Evolutionary conservation across 345 rosid genomes (phyloP).

Genomic region (Camelina neglecta): DNA sequence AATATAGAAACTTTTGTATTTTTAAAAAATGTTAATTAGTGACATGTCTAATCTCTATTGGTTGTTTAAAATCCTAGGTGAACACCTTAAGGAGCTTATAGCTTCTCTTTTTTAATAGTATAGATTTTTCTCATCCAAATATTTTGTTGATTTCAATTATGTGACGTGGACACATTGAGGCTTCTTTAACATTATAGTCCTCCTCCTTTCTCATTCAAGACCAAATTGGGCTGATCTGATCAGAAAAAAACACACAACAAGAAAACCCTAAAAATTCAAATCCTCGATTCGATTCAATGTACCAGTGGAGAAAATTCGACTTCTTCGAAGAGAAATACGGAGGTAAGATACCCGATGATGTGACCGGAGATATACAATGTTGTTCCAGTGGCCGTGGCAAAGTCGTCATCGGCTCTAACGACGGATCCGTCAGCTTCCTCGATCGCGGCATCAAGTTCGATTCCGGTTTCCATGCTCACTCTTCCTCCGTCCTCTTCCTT

Average conservation of each 20-base stretch:
- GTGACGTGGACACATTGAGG: no score
- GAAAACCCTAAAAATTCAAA: conserved; percentile 18
- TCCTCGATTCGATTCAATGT: conserved; percentile 51
- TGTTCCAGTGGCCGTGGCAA: conserved; percentile 98
- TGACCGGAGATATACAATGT: conserved; percentile 68
- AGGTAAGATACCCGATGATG: conserved; percentile 90
- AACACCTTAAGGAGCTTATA: no score
- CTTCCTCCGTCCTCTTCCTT: conserved; percentile 83
- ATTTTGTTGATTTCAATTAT: no score
- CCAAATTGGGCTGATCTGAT: conserved; percentile 12
- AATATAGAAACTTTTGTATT: no score
- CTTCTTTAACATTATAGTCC: no score
- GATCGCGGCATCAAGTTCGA: conserved; percentile 97
- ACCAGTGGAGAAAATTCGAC: conserved; percentile 97
- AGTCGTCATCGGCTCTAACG: conserved; percentile 84
- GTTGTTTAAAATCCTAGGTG: no score
- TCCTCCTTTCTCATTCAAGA: no score
- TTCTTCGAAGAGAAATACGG: conserved; percentile 98
- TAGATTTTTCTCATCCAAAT: no score
- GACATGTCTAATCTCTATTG: no score
- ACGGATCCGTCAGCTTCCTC: conserved; percentile 81
- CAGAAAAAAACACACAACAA: not conserved
- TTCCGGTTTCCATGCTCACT: conserved; percentile 82
- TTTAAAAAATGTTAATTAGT: no score
- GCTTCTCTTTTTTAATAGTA: no score